Conservation (phyloP, 495 filamentous ascomycete species). For the Penicillium atrosanguineum region DNA sequence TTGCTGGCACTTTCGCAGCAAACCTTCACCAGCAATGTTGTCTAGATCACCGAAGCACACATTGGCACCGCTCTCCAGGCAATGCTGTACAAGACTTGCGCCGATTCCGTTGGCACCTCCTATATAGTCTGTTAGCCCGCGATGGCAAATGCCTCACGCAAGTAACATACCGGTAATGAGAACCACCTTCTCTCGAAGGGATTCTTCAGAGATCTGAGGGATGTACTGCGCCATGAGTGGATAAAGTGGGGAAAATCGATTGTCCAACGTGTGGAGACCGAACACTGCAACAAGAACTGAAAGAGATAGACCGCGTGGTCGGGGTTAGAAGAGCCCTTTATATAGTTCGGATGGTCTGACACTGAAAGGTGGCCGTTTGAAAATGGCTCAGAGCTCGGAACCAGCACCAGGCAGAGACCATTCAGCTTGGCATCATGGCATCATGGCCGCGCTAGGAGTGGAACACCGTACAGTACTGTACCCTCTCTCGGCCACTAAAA, state of each 20-base stretch:
- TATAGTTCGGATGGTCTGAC: neutral
- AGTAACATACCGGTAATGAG: slow-evolving; percentile 43
- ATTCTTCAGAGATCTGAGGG: slow-evolving; percentile 25
- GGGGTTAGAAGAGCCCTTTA: neutral
- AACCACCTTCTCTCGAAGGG: slow-evolving; percentile 42
- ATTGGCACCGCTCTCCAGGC: slow-evolving; percentile 43
- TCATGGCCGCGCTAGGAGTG: neutral
- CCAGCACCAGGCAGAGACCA: neutral
- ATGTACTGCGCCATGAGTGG: slow-evolving; percentile 25
- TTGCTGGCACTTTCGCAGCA: slow-evolving; percentile 21
- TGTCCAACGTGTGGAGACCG: neutral
- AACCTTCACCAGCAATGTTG: slow-evolving; percentile 24
- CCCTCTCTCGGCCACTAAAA: slow-evolving; percentile 1
- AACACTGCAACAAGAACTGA: neutral
- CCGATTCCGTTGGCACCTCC: slow-evolving; percentile 56
- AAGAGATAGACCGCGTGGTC: neutral
- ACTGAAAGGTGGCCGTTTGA: neutral
- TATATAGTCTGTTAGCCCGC: slow-evolving; percentile 8
- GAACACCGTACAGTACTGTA: slow-evolving; percentile 9
- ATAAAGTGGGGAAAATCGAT: neutral
- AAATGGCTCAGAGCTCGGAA: neutral
- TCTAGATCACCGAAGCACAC: slow-evolving; percentile 48
- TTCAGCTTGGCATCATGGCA: neutral
- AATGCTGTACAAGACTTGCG: slow-evolving; percentile 47
- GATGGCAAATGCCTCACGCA: neutral